Conservation (phyloP, 192 early-diverging fungal species). For the Thamnidium elegans region DNA sequence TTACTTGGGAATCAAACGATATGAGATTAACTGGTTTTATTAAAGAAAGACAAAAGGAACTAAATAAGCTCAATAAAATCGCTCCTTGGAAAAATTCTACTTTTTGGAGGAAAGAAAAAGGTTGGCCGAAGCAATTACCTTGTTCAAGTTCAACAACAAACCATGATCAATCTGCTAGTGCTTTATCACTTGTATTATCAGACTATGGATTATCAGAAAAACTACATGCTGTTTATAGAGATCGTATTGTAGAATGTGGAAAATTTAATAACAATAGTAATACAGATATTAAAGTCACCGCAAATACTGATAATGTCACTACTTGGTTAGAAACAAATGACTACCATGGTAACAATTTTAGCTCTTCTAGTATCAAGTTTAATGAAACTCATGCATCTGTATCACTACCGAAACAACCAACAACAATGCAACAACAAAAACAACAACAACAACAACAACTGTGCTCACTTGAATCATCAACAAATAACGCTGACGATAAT, state of each 20-base stretch:
- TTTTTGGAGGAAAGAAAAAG: constrained; percentile 37
- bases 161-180: constrained; percentile 31
- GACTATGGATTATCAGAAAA: constrained; percentile 19
- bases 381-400: constrained; percentile 14
- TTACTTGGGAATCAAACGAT: constrained; percentile 37
- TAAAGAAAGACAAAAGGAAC: constrained; percentile 7
- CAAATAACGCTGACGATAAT: too few species aligned
- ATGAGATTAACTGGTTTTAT: constrained; percentile 31
- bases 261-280: neutral
- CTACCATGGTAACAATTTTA: neutral
- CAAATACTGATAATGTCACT: neutral
- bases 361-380: neutral
- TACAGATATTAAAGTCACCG: neutral
- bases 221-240: constrained; percentile 27
- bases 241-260: constrained; percentile 34
- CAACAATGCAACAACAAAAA: too few species aligned
- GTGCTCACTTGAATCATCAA: too few species aligned
- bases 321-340: constrained; percentile 6
- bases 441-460: too few species aligned
- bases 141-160: constrained; percentile 29
- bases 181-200: constrained; percentile 18
- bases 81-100: constrained; percentile 11
- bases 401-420: neutral
- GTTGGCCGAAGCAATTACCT: constrained; percentile 32
- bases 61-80: neutral